Percentiles rank a stretch among this genome's conserved stretches.
Evolutionary conservation across 225 moss, liverwort and hornwort species (phyloP).

Genomic region (Ulota crispa): DNA sequence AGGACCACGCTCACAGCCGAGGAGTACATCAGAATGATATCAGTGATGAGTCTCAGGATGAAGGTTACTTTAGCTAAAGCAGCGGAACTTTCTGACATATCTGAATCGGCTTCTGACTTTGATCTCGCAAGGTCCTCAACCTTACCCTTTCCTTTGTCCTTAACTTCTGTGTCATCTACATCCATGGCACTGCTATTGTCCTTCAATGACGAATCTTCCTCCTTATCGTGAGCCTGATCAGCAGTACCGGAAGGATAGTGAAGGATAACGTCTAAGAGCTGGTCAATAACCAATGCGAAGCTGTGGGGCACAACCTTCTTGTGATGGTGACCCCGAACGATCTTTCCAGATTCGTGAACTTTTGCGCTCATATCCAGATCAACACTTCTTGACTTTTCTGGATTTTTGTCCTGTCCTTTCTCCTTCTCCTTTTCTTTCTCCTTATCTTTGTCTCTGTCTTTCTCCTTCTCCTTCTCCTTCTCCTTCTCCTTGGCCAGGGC

Average conservation of each 20-base stretch:
- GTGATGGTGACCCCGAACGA: constrained; percentile 64
- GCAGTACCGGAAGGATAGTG: constrained; percentile 61
- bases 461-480: constrained; percentile 45
- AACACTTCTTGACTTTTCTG: constrained; percentile 45
- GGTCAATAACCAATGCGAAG: constrained; percentile 87
- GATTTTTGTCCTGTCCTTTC: constrained; percentile 54
- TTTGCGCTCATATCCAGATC: constrained; percentile 53
- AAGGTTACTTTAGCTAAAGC: constrained; percentile 76
- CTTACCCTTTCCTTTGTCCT: constrained; percentile 89
- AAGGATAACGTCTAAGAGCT: constrained; percentile 86
- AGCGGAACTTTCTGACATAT: constrained; percentile 61
- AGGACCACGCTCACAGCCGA: constrained; percentile 92
- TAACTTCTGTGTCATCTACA: constrained; percentile 69
- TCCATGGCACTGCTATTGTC: constrained; percentile 79
- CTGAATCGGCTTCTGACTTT: constrained; percentile 52
- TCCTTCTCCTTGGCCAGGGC: constrained; percentile 82
- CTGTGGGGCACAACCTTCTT: constrained; percentile 89
- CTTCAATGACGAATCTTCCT: constrained; percentile 50
- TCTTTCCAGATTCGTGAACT: constrained; percentile 68
- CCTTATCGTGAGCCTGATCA: constrained; percentile 41
- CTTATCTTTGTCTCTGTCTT: constrained; percentile 40
- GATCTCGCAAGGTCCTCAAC: constrained; percentile 55
- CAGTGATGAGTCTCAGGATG: constrained; percentile 80
- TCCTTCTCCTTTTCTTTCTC: constrained; percentile 57
- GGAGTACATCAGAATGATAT: constrained; percentile 88